Conservation (phyloP, 108 stramenopile genomes). For the Skeletonema grethae region DNA sequence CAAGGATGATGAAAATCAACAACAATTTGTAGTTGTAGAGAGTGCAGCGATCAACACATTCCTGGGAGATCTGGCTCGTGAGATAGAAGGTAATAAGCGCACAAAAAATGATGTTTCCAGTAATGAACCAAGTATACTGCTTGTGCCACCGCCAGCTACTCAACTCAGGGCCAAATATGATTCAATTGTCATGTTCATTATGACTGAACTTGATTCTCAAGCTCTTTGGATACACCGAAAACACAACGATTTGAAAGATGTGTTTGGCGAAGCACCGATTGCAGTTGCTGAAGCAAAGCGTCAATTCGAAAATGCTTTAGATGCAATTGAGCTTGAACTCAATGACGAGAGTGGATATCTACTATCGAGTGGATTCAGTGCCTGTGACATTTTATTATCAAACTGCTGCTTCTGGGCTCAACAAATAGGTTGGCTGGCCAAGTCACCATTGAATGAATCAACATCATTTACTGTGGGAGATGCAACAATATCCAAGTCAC, state of each 20-base stretch:
- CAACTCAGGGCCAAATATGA: conserved; percentile 68
- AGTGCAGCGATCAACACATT: conserved; percentile 81
- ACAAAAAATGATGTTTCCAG: neutral
- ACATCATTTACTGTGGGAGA: neutral
- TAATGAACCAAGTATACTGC: neutral
- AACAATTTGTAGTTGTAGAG: conserved; percentile 59
- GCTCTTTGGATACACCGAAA: conserved; percentile 81
- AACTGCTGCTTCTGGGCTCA: conserved; percentile 77
- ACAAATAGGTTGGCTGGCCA: conserved; percentile 67
- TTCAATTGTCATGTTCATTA: conserved; percentile 54
- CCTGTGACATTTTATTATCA: conserved; percentile 74
- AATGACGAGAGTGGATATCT: conserved; percentile 46
- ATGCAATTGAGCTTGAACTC: conserved; percentile 45
- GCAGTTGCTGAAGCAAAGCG: conserved; percentile 66
- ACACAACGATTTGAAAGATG: conserved; percentile 55
- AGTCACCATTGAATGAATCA: conserved; percentile 9
- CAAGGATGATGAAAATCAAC: conserved; percentile 7
- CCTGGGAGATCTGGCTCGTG: conserved; percentile 63
- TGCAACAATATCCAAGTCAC: conserved; percentile 2
- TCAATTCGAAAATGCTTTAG: conserved; percentile 54
- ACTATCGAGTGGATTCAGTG: conserved; percentile 61
- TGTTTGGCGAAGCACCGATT: conserved; percentile 61
- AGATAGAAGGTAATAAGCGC: neutral
- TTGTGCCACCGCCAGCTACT: conserved; percentile 73
- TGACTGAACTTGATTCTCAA: conserved; percentile 77